Evolutionary conservation across 352 stramenopile genomes (phyloP), one percentile per base, ranked within the genome.

Genomic region (Phytophthora tentaculata): DNA sequence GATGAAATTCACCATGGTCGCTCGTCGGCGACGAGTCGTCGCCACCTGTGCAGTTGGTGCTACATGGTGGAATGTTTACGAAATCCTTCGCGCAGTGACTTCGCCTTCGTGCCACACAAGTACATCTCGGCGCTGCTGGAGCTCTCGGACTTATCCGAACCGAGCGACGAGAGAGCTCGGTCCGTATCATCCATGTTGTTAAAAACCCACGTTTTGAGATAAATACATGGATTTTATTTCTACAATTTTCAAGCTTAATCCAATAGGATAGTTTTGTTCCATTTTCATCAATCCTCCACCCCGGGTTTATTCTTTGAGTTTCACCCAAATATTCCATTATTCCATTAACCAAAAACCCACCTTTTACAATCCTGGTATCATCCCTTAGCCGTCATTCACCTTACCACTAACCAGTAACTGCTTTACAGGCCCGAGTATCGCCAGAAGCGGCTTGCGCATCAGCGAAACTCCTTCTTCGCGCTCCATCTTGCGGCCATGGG

Each of bases 51-150:
- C 55, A 76, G 56, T 23, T 94, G 86, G 86, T 81, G 77, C 62
- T 87, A 76, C 53, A 75, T 94, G 28, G 76, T 92, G 51, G 71
- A 77, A 20, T 82, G 84, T 56, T 73, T 94, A 64, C 74, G 79
- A 1, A 81, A 92, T 28, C 86, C 86, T 9, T 62, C 80, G 49
- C 84, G 86, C 44, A 92, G 83, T 61, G 86, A 92, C 61, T 94
- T 92, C 67, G 86, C 84, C 10, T 94, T 94, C 56, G 84, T 94
- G 56, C 84, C 86, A 53, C 86, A 94, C 63, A 81, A 91, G 56
- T 92, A 94, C 69, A 79, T 92, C 19, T 75, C 79, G 48, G 79
- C 78, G 9, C 78, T 80, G n/a, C 23, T 64, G 23, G 71, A 81
- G 61, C 50, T 81, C 43, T 72, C 75, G 56, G 60, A 77, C 22